Evolutionary conservation across 2,329 filamentous ascomycete genomes (phyloP), one percentile per base, ranked within the genome.

Genomic region (Phaeomoniella chlamydospora): DNA sequence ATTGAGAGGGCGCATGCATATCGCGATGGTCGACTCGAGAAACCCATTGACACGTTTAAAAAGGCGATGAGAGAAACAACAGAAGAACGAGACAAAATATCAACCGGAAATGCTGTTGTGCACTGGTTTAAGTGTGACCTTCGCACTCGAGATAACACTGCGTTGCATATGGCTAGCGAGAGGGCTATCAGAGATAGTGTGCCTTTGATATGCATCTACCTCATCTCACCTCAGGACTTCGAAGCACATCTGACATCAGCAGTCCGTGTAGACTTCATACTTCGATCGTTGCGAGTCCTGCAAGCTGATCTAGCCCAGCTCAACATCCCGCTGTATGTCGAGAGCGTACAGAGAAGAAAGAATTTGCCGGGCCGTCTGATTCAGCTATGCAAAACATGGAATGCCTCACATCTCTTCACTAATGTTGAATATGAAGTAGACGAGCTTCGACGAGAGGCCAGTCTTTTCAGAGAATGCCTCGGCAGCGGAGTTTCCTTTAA

Each of bases 351-450:
- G 36, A 71, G 73, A 47, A 65, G 86, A 19, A 77, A 67, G 42
- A 56, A 65, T 1, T 64, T 90, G 0, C 70, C 77, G 0, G 54
- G 53, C 1, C 64, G 75, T 3, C 63, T 94, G 6, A 46, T 80
- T 2, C 68, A 77, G 35, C 59, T 87, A 29, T 72, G 80, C 52
- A 61, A 72, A 18, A 61, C 74, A 41, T 94, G 84, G 85, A 72
- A 72, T 0, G 79, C 74, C 1, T 77, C 67, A 34, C 80, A 90
- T 48, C 44, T 94, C 2, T 92, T 76, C 48, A 76, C 80, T 33
- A 94, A 93, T 50, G 74, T 86, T 39, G 86, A 94, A 53, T 94
- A 93, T 49, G 87, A 94, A 54, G 84, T 92, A 0, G 87, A 94
- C 50, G 87, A 94, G 58, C 58, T 94, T 39, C 67, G 86, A 31